Conservation (phyloP, 352 stramenopile species). For the Stephanocyclus meneghinianus region DNA sequence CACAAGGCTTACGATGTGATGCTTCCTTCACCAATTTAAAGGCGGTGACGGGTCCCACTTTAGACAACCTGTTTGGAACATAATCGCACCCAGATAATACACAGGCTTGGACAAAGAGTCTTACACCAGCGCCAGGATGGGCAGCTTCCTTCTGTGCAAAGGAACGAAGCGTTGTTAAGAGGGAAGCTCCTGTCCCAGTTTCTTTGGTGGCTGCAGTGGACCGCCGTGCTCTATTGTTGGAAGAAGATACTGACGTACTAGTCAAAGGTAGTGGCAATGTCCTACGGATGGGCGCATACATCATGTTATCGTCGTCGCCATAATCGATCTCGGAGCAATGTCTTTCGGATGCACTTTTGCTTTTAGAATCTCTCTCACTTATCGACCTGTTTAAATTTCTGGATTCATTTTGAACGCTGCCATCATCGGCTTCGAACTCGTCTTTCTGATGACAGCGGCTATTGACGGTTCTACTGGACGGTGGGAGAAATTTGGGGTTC, state of each 20-base stretch:
- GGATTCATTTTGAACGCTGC: neutral
- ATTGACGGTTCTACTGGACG: constrained; percentile 4
- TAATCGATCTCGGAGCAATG: constrained; percentile 42
- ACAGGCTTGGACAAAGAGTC: constrained; percentile 83
- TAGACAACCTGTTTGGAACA: constrained; percentile 61
- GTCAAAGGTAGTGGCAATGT: constrained; percentile 17
- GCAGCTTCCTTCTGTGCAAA: constrained; percentile 56
- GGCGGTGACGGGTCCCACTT: constrained; percentile 72
- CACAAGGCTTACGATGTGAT: constrained; percentile 48
- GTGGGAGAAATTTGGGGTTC: constrained; percentile 37
- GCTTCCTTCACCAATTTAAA: constrained; percentile 77
- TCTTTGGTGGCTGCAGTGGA: constrained; percentile 5
- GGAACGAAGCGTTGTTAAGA: constrained; percentile 59
- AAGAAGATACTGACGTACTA: neutral
- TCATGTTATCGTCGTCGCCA: constrained; percentile 33
- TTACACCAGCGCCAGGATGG: constrained; percentile 57
- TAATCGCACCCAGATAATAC: constrained; percentile 85
- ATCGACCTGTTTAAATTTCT: neutral
- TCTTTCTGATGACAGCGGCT: constrained; percentile 6
- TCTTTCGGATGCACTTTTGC: neutral
- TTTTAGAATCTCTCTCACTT: neutral
- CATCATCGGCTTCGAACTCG: constrained; percentile 4
- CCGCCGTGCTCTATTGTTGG: neutral
- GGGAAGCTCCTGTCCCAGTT: constrained; percentile 15
- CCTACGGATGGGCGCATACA: constrained; percentile 42